phyloP scores from a whole-genome alignment of 257 asterid genomes.

The Leptodermis oblonga region DNA sequence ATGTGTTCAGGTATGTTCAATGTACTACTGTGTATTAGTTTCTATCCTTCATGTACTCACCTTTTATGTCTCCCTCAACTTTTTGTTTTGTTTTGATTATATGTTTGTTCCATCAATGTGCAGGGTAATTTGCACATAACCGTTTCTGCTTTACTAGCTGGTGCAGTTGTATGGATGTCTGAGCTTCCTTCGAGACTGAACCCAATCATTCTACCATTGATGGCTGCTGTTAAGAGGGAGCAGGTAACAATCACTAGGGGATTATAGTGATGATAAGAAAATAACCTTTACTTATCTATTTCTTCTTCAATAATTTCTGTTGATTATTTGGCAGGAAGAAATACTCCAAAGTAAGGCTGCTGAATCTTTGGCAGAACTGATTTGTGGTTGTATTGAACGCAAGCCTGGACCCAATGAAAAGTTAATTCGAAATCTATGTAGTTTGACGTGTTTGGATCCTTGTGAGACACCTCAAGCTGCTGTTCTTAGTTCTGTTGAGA shows the following conservation, averaged over 20 bases:
- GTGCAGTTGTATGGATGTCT: slow-evolving; percentile 96
- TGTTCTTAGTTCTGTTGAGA: slow-evolving; percentile 69
- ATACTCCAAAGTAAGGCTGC: slow-evolving; percentile 91
- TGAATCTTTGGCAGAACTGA: slow-evolving; percentile 92
- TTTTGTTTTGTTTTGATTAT: slow-evolving; percentile 10
- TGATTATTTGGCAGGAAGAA: slow-evolving; percentile 62
- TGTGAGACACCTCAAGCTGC: slow-evolving; percentile 97
- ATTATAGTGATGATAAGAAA: slow-evolving; percentile 1
- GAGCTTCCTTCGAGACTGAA: slow-evolving; percentile 88
- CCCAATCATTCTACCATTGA: slow-evolving; percentile 85
- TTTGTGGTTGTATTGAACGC: slow-evolving; percentile 73
- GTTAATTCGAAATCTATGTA: slow-evolving; percentile 76
- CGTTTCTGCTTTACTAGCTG: slow-evolving; percentile 88
- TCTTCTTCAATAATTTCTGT: slow-evolving; percentile 20
- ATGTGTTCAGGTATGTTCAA: slow-evolving; percentile 76
- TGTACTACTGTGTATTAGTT: neutral
- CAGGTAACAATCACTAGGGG: slow-evolving; percentile 47
- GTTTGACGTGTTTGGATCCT: slow-evolving; percentile 89
- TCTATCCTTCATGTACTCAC: neutral
- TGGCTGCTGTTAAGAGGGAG: slow-evolving; percentile 94
- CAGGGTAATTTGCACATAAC: slow-evolving; percentile 92
- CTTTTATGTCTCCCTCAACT: neutral
- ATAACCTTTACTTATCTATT: slow-evolving; percentile 18
- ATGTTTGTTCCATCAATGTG: neutral
- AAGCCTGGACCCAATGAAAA: slow-evolving; percentile 98